Conservation (phyloP, 2,329 filamentous ascomycete genomes). For the Xylariaceae sp. region DNA sequence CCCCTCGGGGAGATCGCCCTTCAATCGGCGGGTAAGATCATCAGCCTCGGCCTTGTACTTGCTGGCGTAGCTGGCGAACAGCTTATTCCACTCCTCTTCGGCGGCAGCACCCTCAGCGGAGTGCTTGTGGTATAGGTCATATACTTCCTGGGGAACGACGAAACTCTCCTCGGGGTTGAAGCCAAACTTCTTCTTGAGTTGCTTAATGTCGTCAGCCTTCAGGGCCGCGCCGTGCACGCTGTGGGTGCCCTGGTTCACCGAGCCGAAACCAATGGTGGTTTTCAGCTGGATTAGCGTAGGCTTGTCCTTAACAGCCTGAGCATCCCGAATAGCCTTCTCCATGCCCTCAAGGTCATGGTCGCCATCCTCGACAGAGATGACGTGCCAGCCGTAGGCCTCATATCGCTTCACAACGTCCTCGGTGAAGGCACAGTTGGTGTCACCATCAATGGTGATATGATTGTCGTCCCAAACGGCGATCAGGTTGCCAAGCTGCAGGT, state of each 20-base stretch:
- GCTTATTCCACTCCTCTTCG: conserved; percentile 94
- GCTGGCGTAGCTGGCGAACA: conserved; percentile 84
- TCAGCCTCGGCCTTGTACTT: conserved; percentile 79
- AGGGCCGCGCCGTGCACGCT: conserved; percentile 96
- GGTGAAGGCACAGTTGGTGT: conserved; percentile 95
- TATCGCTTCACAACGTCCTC: conserved; percentile 96
- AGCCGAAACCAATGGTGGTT: conserved; percentile 97
- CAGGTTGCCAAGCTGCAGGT: conserved; percentile 96
- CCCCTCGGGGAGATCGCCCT: conserved; percentile 86
- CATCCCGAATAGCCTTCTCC: conserved; percentile 84
- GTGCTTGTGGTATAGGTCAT: conserved; percentile 88
- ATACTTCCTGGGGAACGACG: conserved; percentile 91
- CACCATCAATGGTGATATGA: conserved; percentile 93
- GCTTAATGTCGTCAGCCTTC: conserved; percentile 91
- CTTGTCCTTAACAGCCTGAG: conserved; percentile 91
- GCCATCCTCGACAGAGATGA: conserved; percentile 82
- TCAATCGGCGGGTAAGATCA: conserved; percentile 82
- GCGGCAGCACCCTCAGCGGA: conserved; percentile 83
- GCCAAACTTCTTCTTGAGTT: conserved; percentile 93
- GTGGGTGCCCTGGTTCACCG: conserved; percentile 88
- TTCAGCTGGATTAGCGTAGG: conserved; percentile 95
- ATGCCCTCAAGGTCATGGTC: conserved; percentile 88
- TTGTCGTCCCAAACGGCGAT: conserved; percentile 99
- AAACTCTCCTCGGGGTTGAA: conserved; percentile 96
- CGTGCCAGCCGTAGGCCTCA: conserved; percentile 97